phyloP scores from a whole-genome alignment of 176 grass and related monocot genomes.

The Bromus sterilis region DNA sequence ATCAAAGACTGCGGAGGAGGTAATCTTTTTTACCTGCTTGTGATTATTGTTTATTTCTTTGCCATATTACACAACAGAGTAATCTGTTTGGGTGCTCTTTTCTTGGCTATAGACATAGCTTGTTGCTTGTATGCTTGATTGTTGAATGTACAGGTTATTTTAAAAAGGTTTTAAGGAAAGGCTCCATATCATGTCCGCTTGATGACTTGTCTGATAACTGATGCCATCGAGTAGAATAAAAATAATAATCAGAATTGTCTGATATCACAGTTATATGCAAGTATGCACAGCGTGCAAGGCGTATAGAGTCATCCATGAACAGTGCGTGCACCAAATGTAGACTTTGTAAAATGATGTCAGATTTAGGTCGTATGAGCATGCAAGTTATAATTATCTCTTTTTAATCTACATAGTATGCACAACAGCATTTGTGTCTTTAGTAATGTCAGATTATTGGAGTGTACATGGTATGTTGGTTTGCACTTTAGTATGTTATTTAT shows the following conservation, averaged over 20 bases:
- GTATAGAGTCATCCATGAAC: not conserved
- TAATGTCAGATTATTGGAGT: not conserved
- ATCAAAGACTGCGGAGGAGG: constrained; percentile 66
- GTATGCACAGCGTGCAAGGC: not conserved
- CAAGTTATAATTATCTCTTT: not conserved
- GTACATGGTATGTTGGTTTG: not conserved
- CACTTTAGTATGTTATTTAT: not conserved
- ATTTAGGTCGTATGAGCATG: not conserved
- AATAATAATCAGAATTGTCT: not conserved
- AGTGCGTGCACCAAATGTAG: not conserved
- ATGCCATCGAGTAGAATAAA: not conserved
- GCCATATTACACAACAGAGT: not conserved
- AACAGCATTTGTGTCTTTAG: not conserved
- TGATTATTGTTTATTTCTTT: not conserved
- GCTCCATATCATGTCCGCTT: not conserved
- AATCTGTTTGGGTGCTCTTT: not conserved
- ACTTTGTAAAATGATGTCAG: not conserved
- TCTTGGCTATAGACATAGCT: not conserved
- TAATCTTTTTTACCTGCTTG: constrained; percentile 12
- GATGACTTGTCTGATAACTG: not conserved
- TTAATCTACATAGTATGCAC: not conserved
- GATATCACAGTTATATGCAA: not conserved
- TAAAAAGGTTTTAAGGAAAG: not conserved
- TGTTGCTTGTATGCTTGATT: not conserved
- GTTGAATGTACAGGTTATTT: not conserved